These are phyloP conservation scores for Suhomyces bribrorum DNA, from an alignment of 1,139 yeast genomes.

Conservation along the genomic window DNA sequence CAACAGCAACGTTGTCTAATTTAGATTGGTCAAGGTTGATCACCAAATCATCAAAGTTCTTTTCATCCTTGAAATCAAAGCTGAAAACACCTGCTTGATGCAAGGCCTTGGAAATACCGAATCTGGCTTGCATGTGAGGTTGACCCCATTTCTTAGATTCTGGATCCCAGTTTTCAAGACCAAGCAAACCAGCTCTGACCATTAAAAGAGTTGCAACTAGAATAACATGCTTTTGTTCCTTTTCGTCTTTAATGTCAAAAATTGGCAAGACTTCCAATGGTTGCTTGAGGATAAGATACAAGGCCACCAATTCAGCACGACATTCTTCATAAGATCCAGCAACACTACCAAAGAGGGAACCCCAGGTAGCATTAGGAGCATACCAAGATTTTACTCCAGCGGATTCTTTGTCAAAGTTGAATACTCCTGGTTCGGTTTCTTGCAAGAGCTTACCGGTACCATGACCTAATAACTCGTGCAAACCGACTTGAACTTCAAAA, in stretches of 20 bases:
- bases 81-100: conserved; percentile 67
- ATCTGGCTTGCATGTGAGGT: conserved; percentile 94
- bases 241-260: conserved; percentile 61
- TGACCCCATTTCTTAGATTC: conserved; percentile 83
- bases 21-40: conserved; percentile 60
- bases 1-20: conserved; percentile 68
- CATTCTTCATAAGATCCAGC: conserved; percentile 92
- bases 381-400: conserved; percentile 72
- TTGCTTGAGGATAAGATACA: conserved; percentile 71
- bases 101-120: conserved; percentile 76
- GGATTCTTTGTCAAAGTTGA: conserved; percentile 70
- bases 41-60: conserved; percentile 57
- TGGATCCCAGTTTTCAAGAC: conserved; percentile 88
- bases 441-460: conserved; percentile 82
- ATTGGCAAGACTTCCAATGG: conserved; percentile 60
- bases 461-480: conserved; percentile 90
- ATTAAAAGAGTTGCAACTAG: conserved; percentile 71
- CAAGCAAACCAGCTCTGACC: conserved; percentile 86
- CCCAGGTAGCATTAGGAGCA: conserved; percentile 86
- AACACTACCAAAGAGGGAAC: conserved; percentile 74
- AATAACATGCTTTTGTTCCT: conserved; percentile 64
- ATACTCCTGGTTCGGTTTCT: conserved; percentile 62
- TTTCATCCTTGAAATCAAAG: conserved; percentile 49
- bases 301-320: conserved; percentile 87
- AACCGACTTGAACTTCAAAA: conserved; percentile 90